Evolutionary conservation across 495 filamentous ascomycete species (phyloP).

Genomic region (Penicillium simplicissimum): DNA sequence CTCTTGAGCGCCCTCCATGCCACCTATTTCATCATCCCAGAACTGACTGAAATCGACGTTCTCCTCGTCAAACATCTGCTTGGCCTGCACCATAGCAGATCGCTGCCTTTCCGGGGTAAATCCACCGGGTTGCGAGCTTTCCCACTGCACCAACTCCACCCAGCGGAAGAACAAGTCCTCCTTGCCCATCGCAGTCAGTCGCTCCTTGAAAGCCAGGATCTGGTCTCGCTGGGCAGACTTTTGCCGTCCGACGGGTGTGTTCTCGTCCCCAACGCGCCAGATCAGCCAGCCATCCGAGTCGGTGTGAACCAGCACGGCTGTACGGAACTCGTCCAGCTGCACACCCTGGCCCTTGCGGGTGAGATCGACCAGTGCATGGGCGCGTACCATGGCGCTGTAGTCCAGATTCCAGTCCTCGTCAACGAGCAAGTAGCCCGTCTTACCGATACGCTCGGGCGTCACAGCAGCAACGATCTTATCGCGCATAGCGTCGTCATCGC

Average conservation of each 20-base stretch:
- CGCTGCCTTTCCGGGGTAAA: constrained; percentile 70
- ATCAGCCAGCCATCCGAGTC: constrained; percentile 66
- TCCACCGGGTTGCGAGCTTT: constrained; percentile 70
- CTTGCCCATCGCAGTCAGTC: constrained; percentile 69
- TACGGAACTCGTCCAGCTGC: constrained; percentile 56
- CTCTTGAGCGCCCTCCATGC: constrained; percentile 56
- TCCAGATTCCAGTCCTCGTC: constrained; percentile 80
- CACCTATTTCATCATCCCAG: constrained; percentile 65
- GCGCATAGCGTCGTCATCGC: constrained; percentile 47
- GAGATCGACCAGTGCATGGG: constrained; percentile 58
- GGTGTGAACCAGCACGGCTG: constrained; percentile 64
- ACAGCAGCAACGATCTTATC: constrained; percentile 64
- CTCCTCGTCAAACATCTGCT: constrained; percentile 66
- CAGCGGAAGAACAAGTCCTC: constrained; percentile 82
- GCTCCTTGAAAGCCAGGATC: constrained; percentile 70
- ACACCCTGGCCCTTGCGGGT: constrained; percentile 49
- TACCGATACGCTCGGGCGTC: constrained; percentile 59
- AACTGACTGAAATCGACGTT: constrained; percentile 77
- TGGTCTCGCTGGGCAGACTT: constrained; percentile 52
- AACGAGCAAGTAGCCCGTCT: constrained; percentile 79
- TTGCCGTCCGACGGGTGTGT: constrained; percentile 51
- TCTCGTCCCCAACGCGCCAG: constrained; percentile 55
- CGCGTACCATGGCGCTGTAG: constrained; percentile 70
- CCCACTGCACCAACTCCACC: constrained; percentile 83
- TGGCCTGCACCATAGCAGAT: constrained; percentile 62